phyloP scores from a whole-genome alignment of 345 rosid species.

The Lepidium africanum region DNA sequence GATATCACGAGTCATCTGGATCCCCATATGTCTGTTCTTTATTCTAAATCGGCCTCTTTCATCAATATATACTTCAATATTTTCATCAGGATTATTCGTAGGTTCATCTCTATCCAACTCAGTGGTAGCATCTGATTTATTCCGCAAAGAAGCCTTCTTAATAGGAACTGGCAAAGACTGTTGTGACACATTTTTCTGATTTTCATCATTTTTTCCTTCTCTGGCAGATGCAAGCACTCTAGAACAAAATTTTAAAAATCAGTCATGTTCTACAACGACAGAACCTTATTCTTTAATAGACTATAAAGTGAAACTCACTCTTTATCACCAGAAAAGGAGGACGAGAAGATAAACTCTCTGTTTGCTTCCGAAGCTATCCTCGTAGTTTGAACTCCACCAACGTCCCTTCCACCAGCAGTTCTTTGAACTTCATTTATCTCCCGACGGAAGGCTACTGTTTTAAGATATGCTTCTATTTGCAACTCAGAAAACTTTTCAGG shows the following conservation, averaged over 20 bases:
- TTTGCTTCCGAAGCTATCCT: slow-evolving; percentile 95
- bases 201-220: slow-evolving; percentile 37
- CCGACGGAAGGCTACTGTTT: slow-evolving; percentile 90
- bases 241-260: slow-evolving; percentile 15
- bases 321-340: slow-evolving; percentile 84
- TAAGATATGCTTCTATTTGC: slow-evolving; percentile 91
- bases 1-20: slow-evolving; percentile 92
- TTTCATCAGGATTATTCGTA: slow-evolving; percentile 38
- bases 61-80: slow-evolving; percentile 71
- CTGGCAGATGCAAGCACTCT: slow-evolving; percentile 59
- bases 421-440: slow-evolving; percentile 91
- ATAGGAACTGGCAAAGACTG: slow-evolving; percentile 31
- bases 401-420: slow-evolving; percentile 75
- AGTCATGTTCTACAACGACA: background rate
- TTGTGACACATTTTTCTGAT: slow-evolving; percentile 25
- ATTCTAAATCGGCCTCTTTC: slow-evolving; percentile 73
- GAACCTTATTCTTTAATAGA: background rate
- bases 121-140: slow-evolving; percentile 33
- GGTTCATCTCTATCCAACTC: slow-evolving; percentile 36
- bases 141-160: slow-evolving; percentile 19
- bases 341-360: slow-evolving; percentile 87
- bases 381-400: slow-evolving; percentile 83
- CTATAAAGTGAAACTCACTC: slow-evolving; percentile 44
- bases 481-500: slow-evolving; percentile 88
- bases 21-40: slow-evolving; percentile 81